phyloP scores from a whole-genome alignment of 169 alveolate genomes.

The Plasmodium coatneyi region DNA sequence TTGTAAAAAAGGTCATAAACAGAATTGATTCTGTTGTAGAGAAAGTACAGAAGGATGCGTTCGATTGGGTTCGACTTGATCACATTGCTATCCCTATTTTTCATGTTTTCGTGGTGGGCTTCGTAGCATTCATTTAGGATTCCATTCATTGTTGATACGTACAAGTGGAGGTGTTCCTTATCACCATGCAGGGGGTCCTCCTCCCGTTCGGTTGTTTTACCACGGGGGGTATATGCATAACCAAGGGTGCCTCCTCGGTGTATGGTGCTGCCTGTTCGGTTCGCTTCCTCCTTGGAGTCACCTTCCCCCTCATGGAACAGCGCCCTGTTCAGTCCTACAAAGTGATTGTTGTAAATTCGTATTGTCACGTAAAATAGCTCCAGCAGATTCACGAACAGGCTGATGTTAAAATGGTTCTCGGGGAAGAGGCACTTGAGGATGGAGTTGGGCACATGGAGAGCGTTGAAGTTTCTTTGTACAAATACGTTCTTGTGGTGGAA shows the following conservation, averaged over 20 bases:
- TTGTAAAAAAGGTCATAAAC: conserved; percentile 47
- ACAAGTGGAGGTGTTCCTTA: not conserved
- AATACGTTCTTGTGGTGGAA: conserved; percentile 14
- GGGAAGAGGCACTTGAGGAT: conserved; percentile 15
- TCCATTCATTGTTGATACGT: conserved; percentile 35
- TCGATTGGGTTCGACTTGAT: not conserved
- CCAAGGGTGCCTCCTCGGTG: not conserved
- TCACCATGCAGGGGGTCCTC: too few species aligned
- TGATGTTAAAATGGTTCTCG: conserved; percentile 30
- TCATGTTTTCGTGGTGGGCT: conserved; percentile 29
- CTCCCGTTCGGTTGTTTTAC: not conserved
- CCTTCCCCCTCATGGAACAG: not conserved
- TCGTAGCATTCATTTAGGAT: conserved; percentile 47
- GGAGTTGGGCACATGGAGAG: conserved; percentile 28
- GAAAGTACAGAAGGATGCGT: conserved; percentile 41
- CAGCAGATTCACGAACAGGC: conserved; percentile 21
- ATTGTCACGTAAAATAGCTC: conserved; percentile 43
- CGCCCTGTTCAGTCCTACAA: not conserved
- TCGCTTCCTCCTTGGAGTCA: not conserved
- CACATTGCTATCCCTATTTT: conserved; percentile 16
- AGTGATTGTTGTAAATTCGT: conserved; percentile 43
- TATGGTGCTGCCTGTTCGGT: not conserved
- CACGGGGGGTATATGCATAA: not conserved
- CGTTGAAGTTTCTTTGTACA: conserved; percentile 16
- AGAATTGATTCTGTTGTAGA: conserved; percentile 54